phyloP scores from a whole-genome alignment of 1,284 basidiomycete species.

The Ustilago trichophora region DNA sequence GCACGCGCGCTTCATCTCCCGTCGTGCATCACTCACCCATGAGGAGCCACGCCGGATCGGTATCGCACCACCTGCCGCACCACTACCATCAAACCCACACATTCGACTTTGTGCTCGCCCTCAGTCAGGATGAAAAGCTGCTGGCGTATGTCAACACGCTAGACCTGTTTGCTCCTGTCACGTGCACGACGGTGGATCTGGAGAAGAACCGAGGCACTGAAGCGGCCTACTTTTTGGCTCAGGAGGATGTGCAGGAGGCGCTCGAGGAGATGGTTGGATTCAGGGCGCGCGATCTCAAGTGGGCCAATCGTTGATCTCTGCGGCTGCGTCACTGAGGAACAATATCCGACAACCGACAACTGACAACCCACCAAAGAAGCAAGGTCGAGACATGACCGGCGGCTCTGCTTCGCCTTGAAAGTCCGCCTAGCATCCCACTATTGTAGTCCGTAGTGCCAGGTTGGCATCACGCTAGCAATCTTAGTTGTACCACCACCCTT shows the following conservation, averaged over 20 bases:
- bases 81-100: slow-evolving; percentile 49
- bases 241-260: slow-evolving; percentile 49
- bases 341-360: no score
- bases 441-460: no score
- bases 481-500: no score
- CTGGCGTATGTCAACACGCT: slow-evolving; percentile 60
- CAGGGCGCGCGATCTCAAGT: slow-evolving; percentile 52
- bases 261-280: slow-evolving; percentile 59
- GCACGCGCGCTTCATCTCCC: slow-evolving; percentile 26
- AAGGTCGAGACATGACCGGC: no score
- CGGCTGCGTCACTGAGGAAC: no score
- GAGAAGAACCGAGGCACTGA: slow-evolving; percentile 51
- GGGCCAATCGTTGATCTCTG: slow-evolving; percentile 37
- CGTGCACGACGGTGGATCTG: slow-evolving; percentile 57
- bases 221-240: slow-evolving; percentile 56
- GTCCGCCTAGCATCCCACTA: no score
- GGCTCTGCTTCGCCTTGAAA: no score
- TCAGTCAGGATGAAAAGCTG: slow-evolving; percentile 63
- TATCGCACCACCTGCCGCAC: slow-evolving; percentile 36
- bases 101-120: slow-evolving; percentile 62
- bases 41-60: slow-evolving; percentile 21
- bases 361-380: no score
- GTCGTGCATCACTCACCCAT: slow-evolving; percentile 23
- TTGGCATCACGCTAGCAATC: no score
- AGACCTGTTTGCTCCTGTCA: slow-evolving; percentile 64